Conservation (phyloP, 495 filamentous ascomycete genomes). For the Trichocladium uniseriatum region DNA sequence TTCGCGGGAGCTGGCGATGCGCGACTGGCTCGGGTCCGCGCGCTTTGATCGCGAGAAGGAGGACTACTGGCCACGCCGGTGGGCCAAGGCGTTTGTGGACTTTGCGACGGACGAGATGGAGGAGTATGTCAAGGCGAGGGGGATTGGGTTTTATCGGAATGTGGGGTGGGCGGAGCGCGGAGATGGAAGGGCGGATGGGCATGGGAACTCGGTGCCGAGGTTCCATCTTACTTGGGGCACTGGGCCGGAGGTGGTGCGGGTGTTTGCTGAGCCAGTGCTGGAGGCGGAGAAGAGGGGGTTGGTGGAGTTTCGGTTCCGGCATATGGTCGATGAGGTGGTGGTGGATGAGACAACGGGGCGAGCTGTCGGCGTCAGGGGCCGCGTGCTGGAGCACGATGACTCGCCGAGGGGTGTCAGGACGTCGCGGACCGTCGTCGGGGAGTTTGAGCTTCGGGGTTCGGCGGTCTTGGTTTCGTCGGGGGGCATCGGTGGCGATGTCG, state of each 20-base stretch:
- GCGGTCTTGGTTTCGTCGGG: conserved; percentile 39
- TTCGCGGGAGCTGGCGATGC: conserved; percentile 38
- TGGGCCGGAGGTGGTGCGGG: conserved; percentile 42
- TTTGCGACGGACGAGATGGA: conserved; percentile 44
- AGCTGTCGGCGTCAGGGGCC: conserved; percentile 37
- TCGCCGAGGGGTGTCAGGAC: conserved; percentile 36
- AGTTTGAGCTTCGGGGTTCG: conserved; percentile 38
- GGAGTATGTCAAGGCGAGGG: conserved; percentile 37
- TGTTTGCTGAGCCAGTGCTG: conserved; percentile 41
- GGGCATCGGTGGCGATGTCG: conserved; percentile 43
- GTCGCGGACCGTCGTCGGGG: conserved; percentile 28
- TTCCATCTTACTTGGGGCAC: conserved; percentile 46
- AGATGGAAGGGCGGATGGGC: conserved; percentile 38
- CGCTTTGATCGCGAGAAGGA: conserved; percentile 40
- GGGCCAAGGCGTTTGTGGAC: conserved; percentile 46
- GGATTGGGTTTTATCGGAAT: conserved; percentile 34
- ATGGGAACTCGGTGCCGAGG: conserved; percentile 44
- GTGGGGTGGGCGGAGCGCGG: conserved; percentile 47
- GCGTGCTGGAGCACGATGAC: conserved; percentile 36
- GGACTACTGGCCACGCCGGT: conserved; percentile 42
- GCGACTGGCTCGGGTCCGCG: conserved; percentile 43
- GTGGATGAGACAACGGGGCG: conserved; percentile 36
- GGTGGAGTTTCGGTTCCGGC: conserved; percentile 41
- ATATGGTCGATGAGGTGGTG: conserved; percentile 40
- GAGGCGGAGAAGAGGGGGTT: conserved; percentile 37